Conservation (phyloP, 768 basidiomycete species). For the Mycena alexandri region DNA sequence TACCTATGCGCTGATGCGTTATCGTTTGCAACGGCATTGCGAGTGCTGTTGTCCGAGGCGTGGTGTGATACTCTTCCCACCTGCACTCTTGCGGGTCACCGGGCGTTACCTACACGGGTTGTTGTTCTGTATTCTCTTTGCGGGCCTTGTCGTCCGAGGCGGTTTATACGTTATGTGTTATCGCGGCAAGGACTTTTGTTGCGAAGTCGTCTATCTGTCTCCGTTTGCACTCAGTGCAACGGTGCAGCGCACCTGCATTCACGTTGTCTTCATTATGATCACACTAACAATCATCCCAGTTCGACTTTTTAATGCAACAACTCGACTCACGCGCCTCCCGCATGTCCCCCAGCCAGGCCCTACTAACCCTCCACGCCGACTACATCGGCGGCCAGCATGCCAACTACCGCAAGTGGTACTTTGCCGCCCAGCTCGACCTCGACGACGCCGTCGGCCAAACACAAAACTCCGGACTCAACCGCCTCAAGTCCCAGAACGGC, state of each 20-base stretch:
- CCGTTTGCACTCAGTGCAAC: no score
- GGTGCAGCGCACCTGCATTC: no score
- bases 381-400: conserved; percentile 99
- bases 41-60: no score
- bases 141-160: no score
- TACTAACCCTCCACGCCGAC: conserved; percentile 96
- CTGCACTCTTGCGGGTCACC: no score
- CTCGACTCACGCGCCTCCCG: conserved; percentile 97
- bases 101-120: no score
- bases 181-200: no score
- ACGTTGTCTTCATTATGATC: background rate
- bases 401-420: conserved; percentile 99
- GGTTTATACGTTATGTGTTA: background rate
- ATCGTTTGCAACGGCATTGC: no score
- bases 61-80: no score
- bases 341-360: conserved; percentile 96
- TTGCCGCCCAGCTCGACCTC: conserved; percentile 97
- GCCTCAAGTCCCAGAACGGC: conserved; percentile 77
- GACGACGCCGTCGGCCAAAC: conserved; percentile 96
- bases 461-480: conserved; percentile 91
- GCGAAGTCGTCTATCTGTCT: no score
- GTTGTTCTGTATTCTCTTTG: no score
- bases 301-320: conserved; percentile 98
- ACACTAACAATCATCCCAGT: conserved; percentile 58
- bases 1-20: no score